These are phyloP conservation scores for Parietaria judaica DNA, from an alignment of 306 rosid species.

Conservation along the genomic window DNA sequence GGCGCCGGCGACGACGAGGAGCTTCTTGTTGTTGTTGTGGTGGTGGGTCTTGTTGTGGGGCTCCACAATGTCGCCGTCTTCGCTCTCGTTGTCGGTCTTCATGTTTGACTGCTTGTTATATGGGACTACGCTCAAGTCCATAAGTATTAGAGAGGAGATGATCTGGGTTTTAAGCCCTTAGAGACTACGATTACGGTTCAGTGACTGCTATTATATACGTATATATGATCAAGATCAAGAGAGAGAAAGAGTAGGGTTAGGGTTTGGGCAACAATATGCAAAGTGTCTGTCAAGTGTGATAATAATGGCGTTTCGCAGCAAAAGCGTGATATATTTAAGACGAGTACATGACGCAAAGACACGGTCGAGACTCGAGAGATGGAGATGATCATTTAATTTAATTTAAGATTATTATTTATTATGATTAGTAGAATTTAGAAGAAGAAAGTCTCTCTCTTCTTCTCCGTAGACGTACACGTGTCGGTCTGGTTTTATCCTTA, in stretches of 20 bases:
- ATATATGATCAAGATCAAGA: not conserved
- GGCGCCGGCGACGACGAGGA: not conserved
- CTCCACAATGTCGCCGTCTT: slow-evolving; percentile 13
- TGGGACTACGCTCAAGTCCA: slow-evolving; percentile 28
- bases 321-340: slow-evolving; percentile 19
- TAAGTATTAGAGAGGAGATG: not conserved
- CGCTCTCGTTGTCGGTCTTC: slow-evolving; percentile 14
- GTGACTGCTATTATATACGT: not conserved
- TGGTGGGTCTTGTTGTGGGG: not conserved
- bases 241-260: not conserved
- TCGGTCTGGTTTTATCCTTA: not conserved
- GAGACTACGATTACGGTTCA: not conserved
- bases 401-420: too few relatives aligned
- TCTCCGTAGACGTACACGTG: not conserved
- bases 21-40: not conserved
- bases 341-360: slow-evolving; percentile 4
- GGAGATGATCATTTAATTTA: slow-evolving; percentile 2
- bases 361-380: slow-evolving; percentile 5
- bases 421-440: too few relatives aligned
- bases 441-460: too few relatives aligned
- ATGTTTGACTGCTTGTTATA: slow-evolving; percentile 6
- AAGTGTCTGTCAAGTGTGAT: not conserved
- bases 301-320: not conserved
- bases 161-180: not conserved
- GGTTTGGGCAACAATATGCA: not conserved